Percentiles rank a stretch among this genome's conserved stretches.
Conservation (phyloP, 2,329 filamentous ascomycete species). For the Colletotrichum lupini region DNA sequence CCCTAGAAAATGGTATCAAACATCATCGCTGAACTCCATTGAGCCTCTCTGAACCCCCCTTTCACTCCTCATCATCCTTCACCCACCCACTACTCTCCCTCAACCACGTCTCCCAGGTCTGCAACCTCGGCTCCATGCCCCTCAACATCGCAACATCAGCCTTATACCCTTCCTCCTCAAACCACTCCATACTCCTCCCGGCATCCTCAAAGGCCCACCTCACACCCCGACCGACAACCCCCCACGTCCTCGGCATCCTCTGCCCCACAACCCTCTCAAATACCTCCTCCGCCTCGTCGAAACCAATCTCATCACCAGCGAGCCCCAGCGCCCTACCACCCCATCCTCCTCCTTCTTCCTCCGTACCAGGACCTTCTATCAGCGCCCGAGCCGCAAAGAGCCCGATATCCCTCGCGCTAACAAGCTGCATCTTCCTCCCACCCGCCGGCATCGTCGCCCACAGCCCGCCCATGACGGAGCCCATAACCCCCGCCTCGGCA, state of each 20-base stretch:
- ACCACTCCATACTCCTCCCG: conserved; percentile 34
- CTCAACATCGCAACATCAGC: conserved; percentile 24
- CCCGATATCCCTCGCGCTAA: conserved; percentile 42
- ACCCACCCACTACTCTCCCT: conserved; percentile 38
- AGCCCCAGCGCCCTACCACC: conserved; percentile 22
- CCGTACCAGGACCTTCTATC: conserved; percentile 8
- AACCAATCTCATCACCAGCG: conserved; percentile 34
- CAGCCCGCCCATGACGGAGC: conserved; percentile 39
- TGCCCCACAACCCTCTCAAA: conserved; percentile 13
- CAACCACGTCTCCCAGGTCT: conserved; percentile 38
- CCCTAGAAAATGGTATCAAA: too few species aligned
- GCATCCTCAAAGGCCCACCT: conserved; percentile 34
- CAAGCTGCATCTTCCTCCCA: conserved; percentile 40
- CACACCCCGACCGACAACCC: conserved; percentile 10
- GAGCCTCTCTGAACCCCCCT: neutral
- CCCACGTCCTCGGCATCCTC: conserved; percentile 22
- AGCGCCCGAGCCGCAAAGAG: conserved; percentile 28
- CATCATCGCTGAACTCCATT: too few species aligned
- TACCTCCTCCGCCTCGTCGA: conserved; percentile 20
- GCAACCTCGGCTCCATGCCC: conserved; percentile 28
- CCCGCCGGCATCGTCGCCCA: conserved; percentile 39
- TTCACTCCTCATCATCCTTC: neutral
- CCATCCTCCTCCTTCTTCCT: conserved; percentile 2
- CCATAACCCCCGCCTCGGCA: conserved; percentile 36
- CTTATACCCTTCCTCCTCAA: conserved; percentile 25